Conservation (phyloP, 371 early-diverging fungal species). For the Haplosporangium sp. region DNA sequence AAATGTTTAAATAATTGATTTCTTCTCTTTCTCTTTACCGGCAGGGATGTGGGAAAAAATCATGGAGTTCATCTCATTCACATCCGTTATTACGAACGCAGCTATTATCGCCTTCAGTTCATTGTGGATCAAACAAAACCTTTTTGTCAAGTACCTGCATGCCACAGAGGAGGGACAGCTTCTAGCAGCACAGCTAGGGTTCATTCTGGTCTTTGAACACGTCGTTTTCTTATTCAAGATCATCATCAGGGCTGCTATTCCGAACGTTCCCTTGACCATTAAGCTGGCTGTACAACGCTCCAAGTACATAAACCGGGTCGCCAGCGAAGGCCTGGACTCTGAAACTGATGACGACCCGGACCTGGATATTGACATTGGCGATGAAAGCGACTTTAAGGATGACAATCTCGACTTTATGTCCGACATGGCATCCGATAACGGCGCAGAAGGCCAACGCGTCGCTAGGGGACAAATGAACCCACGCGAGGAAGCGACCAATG, state of each 20-base stretch:
- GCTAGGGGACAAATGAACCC: too few relatives aligned
- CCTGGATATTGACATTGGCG: neutral
- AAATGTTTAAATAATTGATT: too few relatives aligned
- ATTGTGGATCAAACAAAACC: conserved; percentile 40
- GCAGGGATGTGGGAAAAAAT: conserved; percentile 61
- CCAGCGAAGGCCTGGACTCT: conserved; percentile 24
- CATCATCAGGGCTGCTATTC: conserved; percentile 54
- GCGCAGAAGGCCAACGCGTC: neutral
- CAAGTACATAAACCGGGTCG: conserved; percentile 48
- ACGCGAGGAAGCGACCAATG: too few relatives aligned
- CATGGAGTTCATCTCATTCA: conserved; percentile 50
- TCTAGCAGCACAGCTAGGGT: conserved; percentile 55
- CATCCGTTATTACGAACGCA: conserved; percentile 66
- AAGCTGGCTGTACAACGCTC: conserved; percentile 57
- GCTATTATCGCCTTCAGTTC: conserved; percentile 67
- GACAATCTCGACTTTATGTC: neutral
- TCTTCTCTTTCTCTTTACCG: neutral
- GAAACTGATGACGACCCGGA: conserved; percentile 38
- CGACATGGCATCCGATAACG: neutral
- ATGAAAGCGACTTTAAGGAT: neutral
- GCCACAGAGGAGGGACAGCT: conserved; percentile 25
- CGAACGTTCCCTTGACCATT: conserved; percentile 58
- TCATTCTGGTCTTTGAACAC: conserved; percentile 63
- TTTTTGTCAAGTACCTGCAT: conserved; percentile 43
- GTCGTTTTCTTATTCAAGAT: conserved; percentile 57